Evolutionary conservation across 2,329 filamentous ascomycete genomes (phyloP).

Genomic region (Hawksworthiomyces lignivorus): DNA sequence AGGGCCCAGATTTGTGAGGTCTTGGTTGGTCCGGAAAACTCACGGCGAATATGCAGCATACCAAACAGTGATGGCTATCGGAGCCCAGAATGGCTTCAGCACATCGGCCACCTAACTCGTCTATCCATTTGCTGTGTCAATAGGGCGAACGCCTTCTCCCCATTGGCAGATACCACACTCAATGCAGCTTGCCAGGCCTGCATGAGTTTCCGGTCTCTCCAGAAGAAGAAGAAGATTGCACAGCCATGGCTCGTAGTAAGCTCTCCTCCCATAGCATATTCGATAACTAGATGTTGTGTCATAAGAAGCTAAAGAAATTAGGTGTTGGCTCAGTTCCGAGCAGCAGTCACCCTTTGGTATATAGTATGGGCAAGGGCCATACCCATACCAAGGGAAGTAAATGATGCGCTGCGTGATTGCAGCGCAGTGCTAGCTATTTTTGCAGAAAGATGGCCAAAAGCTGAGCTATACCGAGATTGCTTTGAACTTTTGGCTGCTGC

Average conservation of each 20-base stretch:
- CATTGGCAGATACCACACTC: constrained; percentile 1
- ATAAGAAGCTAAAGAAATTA: too few relatives aligned
- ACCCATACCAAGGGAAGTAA: constrained; percentile 2
- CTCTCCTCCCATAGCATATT: too few relatives aligned
- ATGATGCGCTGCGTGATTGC: constrained; percentile 27
- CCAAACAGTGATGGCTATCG: constrained; percentile 8
- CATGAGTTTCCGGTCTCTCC: constrained; percentile 2
- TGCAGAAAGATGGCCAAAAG: constrained; percentile 28
- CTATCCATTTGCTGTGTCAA: constrained; percentile 5
- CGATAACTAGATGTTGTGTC: too few relatives aligned
- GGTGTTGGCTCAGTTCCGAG: constrained; percentile 8
- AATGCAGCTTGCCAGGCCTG: constrained; percentile 1
- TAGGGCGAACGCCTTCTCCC: neutral
- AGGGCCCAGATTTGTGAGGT: too few relatives aligned
- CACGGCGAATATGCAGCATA: neutral
- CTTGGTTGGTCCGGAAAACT: too few relatives aligned
- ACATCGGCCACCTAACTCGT: constrained; percentile 9
- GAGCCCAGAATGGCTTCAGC: constrained; percentile 7
- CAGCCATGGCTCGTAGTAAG: constrained; percentile 10
- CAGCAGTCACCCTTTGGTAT: constrained; percentile 9
- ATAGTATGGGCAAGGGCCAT: constrained; percentile 7
- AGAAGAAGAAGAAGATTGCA: constrained; percentile 6
- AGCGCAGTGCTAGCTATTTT: constrained; percentile 28
- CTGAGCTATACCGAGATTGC: constrained; percentile 26
- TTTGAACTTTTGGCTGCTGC: constrained; percentile 24